Base-by-base conservation (phyloP, 352 stramenopile genomes). In the Phytopythium mirpurense region DNA sequence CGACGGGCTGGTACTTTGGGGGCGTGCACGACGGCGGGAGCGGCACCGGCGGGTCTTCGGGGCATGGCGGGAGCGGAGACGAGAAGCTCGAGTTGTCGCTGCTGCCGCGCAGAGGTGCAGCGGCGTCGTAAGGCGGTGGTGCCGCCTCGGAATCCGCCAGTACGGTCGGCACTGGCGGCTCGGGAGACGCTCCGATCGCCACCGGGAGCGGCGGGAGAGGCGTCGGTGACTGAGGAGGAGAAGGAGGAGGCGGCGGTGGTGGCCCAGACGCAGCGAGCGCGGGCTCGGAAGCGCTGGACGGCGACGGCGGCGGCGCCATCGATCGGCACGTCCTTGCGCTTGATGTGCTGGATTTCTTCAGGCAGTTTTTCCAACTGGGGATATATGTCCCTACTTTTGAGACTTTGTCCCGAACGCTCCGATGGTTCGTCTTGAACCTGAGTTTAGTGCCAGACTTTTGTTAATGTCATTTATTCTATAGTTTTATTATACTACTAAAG, bases 11-110 rank as follows among this genome's bases (percentile, higher is more conserved):
- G 51, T 90, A 90, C 54, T 81, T 75, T 29, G 80, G 80, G 19
- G 80, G 80, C 21, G 80, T 88, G 43, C 66, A 86, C 24, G 69
- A 70, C 9, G 77, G 76, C 2, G 80, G 78, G 8, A 72, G 75
- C 27, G 80, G 78, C 32, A 70, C 78, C 12, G 75, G 78, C 10
- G 59, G 78, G 31, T 90, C 79, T 50, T 91, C 80, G 10, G 80
- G 80, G 56, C 78, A 91, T 5, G 80, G 80, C 21, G 80, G 80
- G 45, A 91, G 57, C 12, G 80, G 80, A 14, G 80, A 91, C 21
- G 78, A 91, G 51, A 89, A 91, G 42, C 69, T 79, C 42, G 78
- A 84, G 60, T 70, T 83, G 12, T 69, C 61, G n/a, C 37, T 57
- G 53, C 65, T 60, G 43, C 14, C 43, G 8, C 15, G 24, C 21